Percentiles rank a stretch among this genome's conserved stretches.
These are phyloP conservation scores for Eucalyptus cloeziana DNA, from an alignment of 345 rosid genomes.

Conservation along the genomic window DNA sequence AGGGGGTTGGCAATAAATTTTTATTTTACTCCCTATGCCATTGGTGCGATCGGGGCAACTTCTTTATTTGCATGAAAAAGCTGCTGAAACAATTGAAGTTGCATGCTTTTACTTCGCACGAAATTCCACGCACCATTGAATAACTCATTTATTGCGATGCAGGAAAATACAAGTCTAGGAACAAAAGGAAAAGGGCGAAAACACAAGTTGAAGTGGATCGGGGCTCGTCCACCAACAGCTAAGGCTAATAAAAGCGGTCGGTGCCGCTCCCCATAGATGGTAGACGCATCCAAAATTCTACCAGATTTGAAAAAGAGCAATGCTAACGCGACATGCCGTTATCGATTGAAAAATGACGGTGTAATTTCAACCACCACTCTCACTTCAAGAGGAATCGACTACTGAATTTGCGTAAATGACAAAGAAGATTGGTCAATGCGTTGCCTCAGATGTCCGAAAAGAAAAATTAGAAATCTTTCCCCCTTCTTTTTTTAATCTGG, in stretches of 20 bases:
- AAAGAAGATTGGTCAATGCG: neutral
- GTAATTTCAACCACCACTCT: neutral
- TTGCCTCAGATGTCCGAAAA: neutral
- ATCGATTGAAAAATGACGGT: neutral
- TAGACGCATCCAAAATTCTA: neutral
- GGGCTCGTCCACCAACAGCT: neutral
- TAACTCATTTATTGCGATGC: neutral
- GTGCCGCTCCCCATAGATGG: neutral
- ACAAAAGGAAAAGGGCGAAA: neutral
- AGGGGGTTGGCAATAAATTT: neutral
- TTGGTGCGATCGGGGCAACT: neutral
- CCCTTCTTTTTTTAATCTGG: neutral
- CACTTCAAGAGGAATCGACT: neutral
- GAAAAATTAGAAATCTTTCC: neutral
- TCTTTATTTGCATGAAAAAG: neutral
- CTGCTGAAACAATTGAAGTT: neutral
- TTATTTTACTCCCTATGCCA: neutral
- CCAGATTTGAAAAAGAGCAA: neutral
- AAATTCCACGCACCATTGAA: neutral
- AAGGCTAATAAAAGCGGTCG: neutral
- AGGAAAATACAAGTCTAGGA: neutral
- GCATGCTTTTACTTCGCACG: neutral
- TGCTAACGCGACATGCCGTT: neutral
- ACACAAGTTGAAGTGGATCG: neutral
- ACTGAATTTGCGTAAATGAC: neutral